Evolutionary conservation across 169 alveolate species (phyloP), one percentile per base, ranked within the genome.

Genomic region (Cryptosporidium felis): DNA sequence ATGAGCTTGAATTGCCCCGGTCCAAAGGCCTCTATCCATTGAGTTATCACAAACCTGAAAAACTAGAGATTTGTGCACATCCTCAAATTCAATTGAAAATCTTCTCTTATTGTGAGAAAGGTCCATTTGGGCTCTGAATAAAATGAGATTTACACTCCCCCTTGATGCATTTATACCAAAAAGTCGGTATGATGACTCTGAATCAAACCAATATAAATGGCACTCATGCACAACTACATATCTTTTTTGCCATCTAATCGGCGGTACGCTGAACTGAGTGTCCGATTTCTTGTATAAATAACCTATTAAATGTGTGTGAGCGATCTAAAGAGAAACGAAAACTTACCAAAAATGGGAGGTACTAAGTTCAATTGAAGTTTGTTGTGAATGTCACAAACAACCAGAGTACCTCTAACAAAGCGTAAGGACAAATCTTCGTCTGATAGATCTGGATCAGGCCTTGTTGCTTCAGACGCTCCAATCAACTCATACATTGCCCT

Each of bases 1-100:
- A 56, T 74, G 85, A 21, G 85, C 85, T 36, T 74, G 85, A 26
- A 74, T 49, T 3, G 85, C 85, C 3, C 85, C 85, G 16, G 85
- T 74, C 85, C 85, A 74, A 53, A 74, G 67, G 56, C 85, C 85
- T 53, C 85, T 49, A 74, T 74, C 85, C 85, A 74, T 74, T 40
- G 85, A 34, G 26, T 36, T 74, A 34, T 74, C 85, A 38, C 85
- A 74, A 18, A 74, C 85, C 32, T 74, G 74, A 38, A 74, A 74
- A 38, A 74, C 67, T 18, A 74, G 30, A 1, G 85, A 49, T 36
- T 74, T 74, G 9, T 74, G 65, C 8, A 74, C 56, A 56, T 56
- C 67, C 28, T 74, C 85, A 53, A 74, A 74, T 49, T 74, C 85
- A 3, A 74, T 74, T 14, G 85, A 74, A 38, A 74, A 74, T 12